Evolutionary conservation across 2,329 filamentous ascomycete species (phyloP), one percentile per base, ranked within the genome.

Genomic region (Penicillium sp.): DNA sequence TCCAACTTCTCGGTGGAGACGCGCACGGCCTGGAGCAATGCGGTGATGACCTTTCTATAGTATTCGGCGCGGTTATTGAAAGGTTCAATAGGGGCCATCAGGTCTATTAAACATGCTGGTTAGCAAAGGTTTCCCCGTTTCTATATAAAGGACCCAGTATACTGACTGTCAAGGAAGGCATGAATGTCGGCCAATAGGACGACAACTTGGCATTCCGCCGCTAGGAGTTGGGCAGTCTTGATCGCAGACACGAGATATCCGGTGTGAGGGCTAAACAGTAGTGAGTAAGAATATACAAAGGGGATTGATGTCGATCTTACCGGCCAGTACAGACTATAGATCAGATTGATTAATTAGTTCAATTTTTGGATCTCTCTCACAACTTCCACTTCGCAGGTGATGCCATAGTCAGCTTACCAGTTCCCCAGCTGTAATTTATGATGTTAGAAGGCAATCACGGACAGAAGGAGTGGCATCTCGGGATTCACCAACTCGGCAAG

Each of bases 181-280:
- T 89, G 86, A 37, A 89, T 82, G 59, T 90, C 75, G 20, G 74
- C 73, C 3, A 94, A 84, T 29, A 95, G 84, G 53, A 95, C 82
- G 49, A 84, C 89, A 53, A 95, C 85, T 53, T 91, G 84, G 76
- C 91, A 96, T 30, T 88, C 91, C 24, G 93, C 91, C 29, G 84
- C 82, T 27, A 97, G 84, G 66, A 96, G 85, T 70, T 97, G 88
- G 32, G 91, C 91, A 56, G 97, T 88, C 75, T 97, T 97, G 68
- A 96, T 84, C 63, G 89, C 87, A 5, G 91, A 87, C 8, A 94
- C 43, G 45, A 49, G 23, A 20, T 56, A 56, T 10, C 53, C 45
- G 21, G 47, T 52, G 18, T 52, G 50, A 13, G 39, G 49, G 24
- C 49, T 51, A 96, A 7, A 15, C 3, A 21, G n/a, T 1, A 3